Percentiles rank a stretch among this genome's conserved stretches.
These are phyloP conservation scores for Saccharomyces paradoxus DNA, from an alignment of 805 yeast genomes.

Conservation along the genomic window DNA sequence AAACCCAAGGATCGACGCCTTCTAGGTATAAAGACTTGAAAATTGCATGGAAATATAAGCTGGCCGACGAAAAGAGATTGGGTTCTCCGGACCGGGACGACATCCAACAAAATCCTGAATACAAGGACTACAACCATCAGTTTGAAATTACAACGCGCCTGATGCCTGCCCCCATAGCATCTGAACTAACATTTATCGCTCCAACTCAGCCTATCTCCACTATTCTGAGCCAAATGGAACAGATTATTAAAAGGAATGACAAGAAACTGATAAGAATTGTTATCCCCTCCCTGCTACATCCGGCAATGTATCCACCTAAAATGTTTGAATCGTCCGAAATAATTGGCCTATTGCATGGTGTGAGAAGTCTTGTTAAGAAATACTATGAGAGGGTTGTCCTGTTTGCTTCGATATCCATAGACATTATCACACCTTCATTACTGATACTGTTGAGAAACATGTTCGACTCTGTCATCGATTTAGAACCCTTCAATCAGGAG, in stretches of 20 bases:
- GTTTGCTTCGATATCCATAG: slow-evolving; percentile 51
- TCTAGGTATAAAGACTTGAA: slow-evolving; percentile 45
- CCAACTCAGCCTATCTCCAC: slow-evolving; percentile 25
- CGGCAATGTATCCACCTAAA: slow-evolving; percentile 56
- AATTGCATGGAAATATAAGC: slow-evolving; percentile 92
- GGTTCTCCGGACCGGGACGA: background rate
- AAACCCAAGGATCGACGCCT: slow-evolving; percentile 18
- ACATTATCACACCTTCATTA: slow-evolving; percentile 46
- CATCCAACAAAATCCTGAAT: slow-evolving; percentile 25
- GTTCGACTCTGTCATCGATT: slow-evolving; percentile 59
- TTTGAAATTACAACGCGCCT: slow-evolving; percentile 73
- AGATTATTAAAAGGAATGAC: slow-evolving; percentile 36
- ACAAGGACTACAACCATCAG: slow-evolving; percentile 51
- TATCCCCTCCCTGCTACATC: slow-evolving; percentile 73
- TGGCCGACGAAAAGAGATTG: slow-evolving; percentile 28
- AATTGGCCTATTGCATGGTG: slow-evolving; percentile 52
- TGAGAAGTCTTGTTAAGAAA: slow-evolving; percentile 46
- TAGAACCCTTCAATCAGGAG: slow-evolving; percentile 77
- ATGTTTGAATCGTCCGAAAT: slow-evolving; percentile 40
- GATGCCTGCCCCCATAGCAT: slow-evolving; percentile 53
- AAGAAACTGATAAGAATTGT: slow-evolving; percentile 53
- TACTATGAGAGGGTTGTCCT: slow-evolving; percentile 41
- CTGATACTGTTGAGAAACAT: slow-evolving; percentile 48
- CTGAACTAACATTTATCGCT: slow-evolving; percentile 54
- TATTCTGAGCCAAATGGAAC: slow-evolving; percentile 36